phyloP scores from a whole-genome alignment of 192 early-diverging fungal species.

The Anaeromyces robustus region DNA sequence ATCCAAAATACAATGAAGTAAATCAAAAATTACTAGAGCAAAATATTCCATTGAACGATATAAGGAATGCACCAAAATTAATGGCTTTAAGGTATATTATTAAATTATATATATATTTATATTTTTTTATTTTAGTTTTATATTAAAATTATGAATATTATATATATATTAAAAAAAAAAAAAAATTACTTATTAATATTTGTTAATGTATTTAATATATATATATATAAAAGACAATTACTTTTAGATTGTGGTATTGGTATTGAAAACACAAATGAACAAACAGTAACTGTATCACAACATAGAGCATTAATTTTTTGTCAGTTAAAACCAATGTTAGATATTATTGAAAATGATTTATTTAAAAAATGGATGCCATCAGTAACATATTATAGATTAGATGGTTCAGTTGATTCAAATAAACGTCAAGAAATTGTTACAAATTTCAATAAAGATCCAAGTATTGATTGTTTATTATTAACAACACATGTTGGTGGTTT shows the following conservation, averaged over 20 bases:
- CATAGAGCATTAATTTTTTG: slow-evolving; percentile 96
- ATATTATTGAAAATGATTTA: slow-evolving; percentile 87
- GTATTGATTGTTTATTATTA: slow-evolving; percentile 82
- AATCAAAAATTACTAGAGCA: slow-evolving; percentile 32
- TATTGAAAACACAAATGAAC: slow-evolving; percentile 28
- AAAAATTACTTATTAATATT: no score
- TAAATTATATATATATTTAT: neutral
- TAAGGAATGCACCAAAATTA: slow-evolving; percentile 78
- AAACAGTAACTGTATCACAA: slow-evolving; percentile 19
- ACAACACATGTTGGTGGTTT: slow-evolving; percentile 96
- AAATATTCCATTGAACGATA: slow-evolving; percentile 46
- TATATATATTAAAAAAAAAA: no score
- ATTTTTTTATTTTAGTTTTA: no score
- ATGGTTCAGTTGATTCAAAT: slow-evolving; percentile 71
- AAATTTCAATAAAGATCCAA: slow-evolving; percentile 90
- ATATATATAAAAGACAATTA: slow-evolving; percentile 40
- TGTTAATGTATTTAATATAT: neutral
- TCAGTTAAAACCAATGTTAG: slow-evolving; percentile 89
- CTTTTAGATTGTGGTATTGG: slow-evolving; percentile 93
- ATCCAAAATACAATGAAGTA: slow-evolving; percentile 66
- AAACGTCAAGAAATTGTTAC: slow-evolving; percentile 80
- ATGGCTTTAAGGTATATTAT: slow-evolving; percentile 59
- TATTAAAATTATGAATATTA: no score
- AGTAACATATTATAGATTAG: slow-evolving; percentile 86
- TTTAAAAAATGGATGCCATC: slow-evolving; percentile 65